Base-by-base conservation (phyloP, 225 moss, liverwort and hornwort species). In the Antitrichia curtipendula region DNA sequence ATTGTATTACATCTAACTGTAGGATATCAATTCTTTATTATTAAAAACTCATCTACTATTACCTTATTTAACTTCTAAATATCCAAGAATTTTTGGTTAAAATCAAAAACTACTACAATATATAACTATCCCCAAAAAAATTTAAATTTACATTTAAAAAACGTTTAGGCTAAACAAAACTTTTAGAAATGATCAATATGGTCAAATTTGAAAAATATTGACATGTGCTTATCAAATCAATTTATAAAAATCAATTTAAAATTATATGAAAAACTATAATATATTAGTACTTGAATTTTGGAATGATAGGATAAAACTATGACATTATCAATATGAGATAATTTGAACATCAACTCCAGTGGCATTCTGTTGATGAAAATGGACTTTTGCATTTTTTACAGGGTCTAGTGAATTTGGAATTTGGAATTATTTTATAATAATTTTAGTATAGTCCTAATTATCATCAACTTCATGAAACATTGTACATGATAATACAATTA, bases 91-190 rank as follows among this genome's bases (percentile, higher is more conserved):
- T 8, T 34, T 75, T 52, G 8, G 8, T 52, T 21, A 32, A 75
- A 50, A 20, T 34, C 0, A 34, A 32, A 75, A 75, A 34, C 5
- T 52, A 13, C 0, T 13, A 13, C 1, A 75, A 34, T 13, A 1
- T 13, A 34, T 21, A 13, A 34, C 1, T 34, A n/a, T 8, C 53
- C 2, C 1, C 53, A 36, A 76, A 15, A 47, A 9, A 23, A 21
- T 2, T 4, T 50, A 52, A 2, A 0, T 75, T 9, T 15, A 36
- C 2, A 9, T 36, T 36, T 8, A 13, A 23, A 15, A 15, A 75
- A 2, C 9, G 6, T 36, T 76, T 76, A 9, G 10, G 6, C 0
- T 36, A 0, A 54, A n/a, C 7, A 10, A 16, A 16, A 23, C 24
- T n/a, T 16, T 25, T n/a, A 24, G 4, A 54, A n/a, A 77, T 36